phyloP scores from a whole-genome alignment of 305 asterid species.

The Solanum hybrid region DNA sequence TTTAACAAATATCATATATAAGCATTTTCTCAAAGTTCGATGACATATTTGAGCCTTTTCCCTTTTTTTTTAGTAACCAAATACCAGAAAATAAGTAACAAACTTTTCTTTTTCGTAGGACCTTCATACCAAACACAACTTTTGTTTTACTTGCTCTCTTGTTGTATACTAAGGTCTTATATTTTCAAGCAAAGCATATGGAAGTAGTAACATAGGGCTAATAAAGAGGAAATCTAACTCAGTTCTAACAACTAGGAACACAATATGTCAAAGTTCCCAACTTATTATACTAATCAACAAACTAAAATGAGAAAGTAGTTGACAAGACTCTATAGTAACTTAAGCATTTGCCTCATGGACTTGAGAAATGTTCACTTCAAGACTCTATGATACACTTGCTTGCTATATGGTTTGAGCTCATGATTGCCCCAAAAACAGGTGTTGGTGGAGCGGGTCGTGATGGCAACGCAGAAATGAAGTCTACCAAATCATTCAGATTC shows the following conservation, averaged over 20 bases:
- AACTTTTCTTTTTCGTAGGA: too few relatives aligned
- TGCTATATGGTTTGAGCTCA: neutral
- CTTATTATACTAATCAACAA: neutral
- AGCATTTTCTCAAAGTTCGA: too few relatives aligned
- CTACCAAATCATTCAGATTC: neutral
- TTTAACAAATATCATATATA: too few relatives aligned
- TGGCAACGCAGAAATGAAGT: neutral
- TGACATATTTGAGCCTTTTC: too few relatives aligned
- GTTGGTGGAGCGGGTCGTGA: neutral
- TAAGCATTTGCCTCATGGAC: neutral
- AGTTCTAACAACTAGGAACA: neutral
- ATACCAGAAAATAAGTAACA: too few relatives aligned
- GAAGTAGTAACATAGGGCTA: neutral
- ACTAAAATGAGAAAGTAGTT: neutral
- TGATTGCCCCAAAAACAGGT: neutral
- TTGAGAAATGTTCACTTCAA: neutral
- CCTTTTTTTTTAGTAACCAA: too few relatives aligned
- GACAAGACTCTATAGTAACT: neutral
- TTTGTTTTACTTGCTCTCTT: neutral
- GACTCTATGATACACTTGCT: neutral
- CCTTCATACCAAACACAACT: neutral
- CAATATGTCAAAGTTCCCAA: neutral
- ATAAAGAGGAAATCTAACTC: neutral
- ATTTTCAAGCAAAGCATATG: neutral
- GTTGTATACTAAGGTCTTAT: neutral